phyloP scores from a whole-genome alignment of 2,329 filamentous ascomycete genomes.

The Paraphoma chrysanthemicola region DNA sequence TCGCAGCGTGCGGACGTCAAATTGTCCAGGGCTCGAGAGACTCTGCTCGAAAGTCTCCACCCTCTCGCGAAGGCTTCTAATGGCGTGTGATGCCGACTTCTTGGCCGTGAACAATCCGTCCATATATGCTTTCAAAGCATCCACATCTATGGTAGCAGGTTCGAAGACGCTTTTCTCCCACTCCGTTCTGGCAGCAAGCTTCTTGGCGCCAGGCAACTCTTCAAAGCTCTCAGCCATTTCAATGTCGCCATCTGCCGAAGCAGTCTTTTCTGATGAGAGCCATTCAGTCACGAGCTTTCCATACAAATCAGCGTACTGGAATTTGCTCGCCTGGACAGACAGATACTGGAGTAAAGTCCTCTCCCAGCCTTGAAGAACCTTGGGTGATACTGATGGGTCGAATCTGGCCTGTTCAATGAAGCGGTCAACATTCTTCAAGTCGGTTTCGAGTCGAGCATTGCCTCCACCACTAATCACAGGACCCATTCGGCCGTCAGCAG shows the following conservation, averaged over 20 bases:
- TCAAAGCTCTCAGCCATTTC: slow-evolving; percentile 40
- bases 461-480: slow-evolving; percentile 25
- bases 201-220: slow-evolving; percentile 39
- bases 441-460: slow-evolving; percentile 31
- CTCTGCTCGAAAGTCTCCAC: slow-evolving; percentile 29
- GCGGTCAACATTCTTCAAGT: slow-evolving; percentile 41
- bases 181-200: slow-evolving; percentile 30
- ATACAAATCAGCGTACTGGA: slow-evolving; percentile 44
- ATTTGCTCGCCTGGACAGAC: slow-evolving; percentile 45
- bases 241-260: slow-evolving; percentile 23
- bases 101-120: slow-evolving; percentile 29
- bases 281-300: slow-evolving; percentile 47
- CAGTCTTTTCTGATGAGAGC: slow-evolving; percentile 36
- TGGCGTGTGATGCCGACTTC: slow-evolving; percentile 19
- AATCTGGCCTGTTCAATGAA: slow-evolving; percentile 47
- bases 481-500: slow-evolving; percentile 11
- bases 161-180: slow-evolving; percentile 45
- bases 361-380: slow-evolving; percentile 43
- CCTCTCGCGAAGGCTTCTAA: slow-evolving; percentile 24
- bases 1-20: slow-evolving; percentile 44
- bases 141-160: slow-evolving; percentile 28
- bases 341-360: slow-evolving; percentile 38
- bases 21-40: slow-evolving; percentile 29
- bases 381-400: slow-evolving; percentile 44
- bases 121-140: slow-evolving; percentile 31